phyloP scores from a whole-genome alignment of 306 rosid species.

The Crotalaria pallida region DNA sequence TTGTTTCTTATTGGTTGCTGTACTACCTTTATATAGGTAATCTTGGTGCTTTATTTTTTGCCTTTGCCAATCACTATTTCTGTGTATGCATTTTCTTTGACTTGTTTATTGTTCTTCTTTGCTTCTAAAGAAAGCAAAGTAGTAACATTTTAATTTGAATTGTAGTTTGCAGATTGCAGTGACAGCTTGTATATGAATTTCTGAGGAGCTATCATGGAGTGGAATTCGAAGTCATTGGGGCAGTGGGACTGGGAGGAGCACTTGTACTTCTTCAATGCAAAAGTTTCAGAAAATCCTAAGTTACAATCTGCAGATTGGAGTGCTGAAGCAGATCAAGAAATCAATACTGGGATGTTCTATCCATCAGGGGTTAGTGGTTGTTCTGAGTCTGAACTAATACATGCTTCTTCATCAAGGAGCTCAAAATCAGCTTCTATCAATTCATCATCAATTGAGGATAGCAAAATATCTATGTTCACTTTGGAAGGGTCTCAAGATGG shows the following conservation, averaged over 20 bases:
- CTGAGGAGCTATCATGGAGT: conserved; percentile 60
- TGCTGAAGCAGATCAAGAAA: conserved; percentile 48
- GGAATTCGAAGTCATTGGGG: conserved; percentile 60
- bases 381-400: conserved; percentile 47
- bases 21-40: not conserved
- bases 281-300: conserved; percentile 52
- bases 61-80: not conserved
- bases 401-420: conserved; percentile 53
- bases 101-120: conserved; percentile 5
- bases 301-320: conserved; percentile 44
- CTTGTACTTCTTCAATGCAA: conserved; percentile 44
- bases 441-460: conserved; percentile 65
- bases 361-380: conserved; percentile 50
- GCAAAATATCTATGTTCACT: conserved; percentile 54
- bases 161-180: conserved; percentile 39
- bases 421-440: conserved; percentile 65
- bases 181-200: conserved; percentile 20
- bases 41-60: not conserved
- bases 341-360: conserved; percentile 44
- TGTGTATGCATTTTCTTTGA: not conserved
- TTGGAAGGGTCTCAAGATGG: conserved; percentile 52
- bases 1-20: not conserved
- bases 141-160: not conserved
- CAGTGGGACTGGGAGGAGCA: conserved; percentile 95
- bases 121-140: not conserved